Evolutionary conservation across 75 land plant species (phyloP), one percentile per base, ranked within the genome.

Genomic region (Adiantum capillusveneris): DNA sequence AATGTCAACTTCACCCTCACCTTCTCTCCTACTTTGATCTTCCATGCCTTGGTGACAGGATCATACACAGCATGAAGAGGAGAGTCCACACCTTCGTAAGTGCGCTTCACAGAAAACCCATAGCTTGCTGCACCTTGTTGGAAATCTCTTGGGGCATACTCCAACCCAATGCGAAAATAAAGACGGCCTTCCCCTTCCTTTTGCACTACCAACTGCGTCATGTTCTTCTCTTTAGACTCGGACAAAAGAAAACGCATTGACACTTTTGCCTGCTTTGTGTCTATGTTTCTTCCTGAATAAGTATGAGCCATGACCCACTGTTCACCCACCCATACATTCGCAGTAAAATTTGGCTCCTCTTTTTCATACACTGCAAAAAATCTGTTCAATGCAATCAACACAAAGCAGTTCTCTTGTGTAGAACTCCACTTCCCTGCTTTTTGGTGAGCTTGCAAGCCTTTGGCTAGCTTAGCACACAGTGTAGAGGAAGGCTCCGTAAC

Each of bases 291-390:
- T 17, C 49, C 49, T 46, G 14, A 17, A 46, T 14, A 46, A 46
- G 49, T 46, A 46, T 46, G 49, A 20, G 49, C 5, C 21, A 17
- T n/a, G 21, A 46, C 17, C 49, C n/a, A 46, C 21, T 46, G 6
- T 20, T 17, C 21, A 46, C 49, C 49, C 21, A 46, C 3, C 49
- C 49, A 46, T 17, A 46, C 49, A 46, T 46, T 14, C 2, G 49
- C 49, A 6, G 49, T 46, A 17, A 46, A 46, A 14, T 46, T 20
- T 1, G 49, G 49, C n/a, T 46, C 49, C 17, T n/a, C 49, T 7
- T 46, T 46, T 20, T 46, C 49, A 46, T 46, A 46, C 17, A 46
- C 6, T n/a, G 17, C 49, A 46, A 46, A 46, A 14, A 46, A 46
- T 14, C 49, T 17, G 49, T 46, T 46, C 21, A 46, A 17, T 3